A percentile compares a stretch with the other conserved stretches of the same genome.
Evolutionary conservation across 805 yeast species (phyloP).

Genomic region (Sungouiozyma ichnusensis): DNA sequence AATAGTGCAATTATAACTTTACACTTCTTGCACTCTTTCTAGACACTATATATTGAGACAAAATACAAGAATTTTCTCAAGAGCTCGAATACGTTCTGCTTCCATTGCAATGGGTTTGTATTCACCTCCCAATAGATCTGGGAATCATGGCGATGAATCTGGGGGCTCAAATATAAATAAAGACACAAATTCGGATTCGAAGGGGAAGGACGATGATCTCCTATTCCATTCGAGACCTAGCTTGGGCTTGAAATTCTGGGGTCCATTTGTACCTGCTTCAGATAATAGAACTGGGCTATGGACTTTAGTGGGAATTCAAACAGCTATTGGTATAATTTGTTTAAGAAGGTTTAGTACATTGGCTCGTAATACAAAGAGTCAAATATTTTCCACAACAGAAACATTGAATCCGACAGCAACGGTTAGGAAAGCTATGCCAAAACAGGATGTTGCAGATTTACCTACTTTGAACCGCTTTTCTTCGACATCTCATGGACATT

Average conservation of each 20-base stretch:
- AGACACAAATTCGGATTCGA: slow-evolving; percentile 2
- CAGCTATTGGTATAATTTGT: slow-evolving; percentile 35
- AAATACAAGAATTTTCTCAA: background rate
- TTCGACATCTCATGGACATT: slow-evolving; percentile 19
- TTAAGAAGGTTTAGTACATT: slow-evolving; percentile 15
- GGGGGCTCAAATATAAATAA: slow-evolving; percentile 2
- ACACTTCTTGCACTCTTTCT: too few species aligned
- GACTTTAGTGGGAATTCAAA: slow-evolving; percentile 42
- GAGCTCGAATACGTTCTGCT: background rate
- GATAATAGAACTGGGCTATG: slow-evolving; percentile 49
- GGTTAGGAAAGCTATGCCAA: slow-evolving; percentile 3
- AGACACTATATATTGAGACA: too few species aligned
- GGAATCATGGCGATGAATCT: background rate
- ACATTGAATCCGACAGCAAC: slow-evolving; percentile 1
- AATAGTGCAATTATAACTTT: too few species aligned
- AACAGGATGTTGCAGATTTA: slow-evolving; percentile 24
- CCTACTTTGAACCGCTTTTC: slow-evolving; percentile 29
- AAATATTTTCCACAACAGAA: background rate
- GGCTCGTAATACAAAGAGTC: background rate
- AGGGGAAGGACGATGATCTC: slow-evolving; percentile 10
- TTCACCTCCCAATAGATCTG: slow-evolving; percentile 22
- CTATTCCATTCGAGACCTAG: slow-evolving; percentile 39
- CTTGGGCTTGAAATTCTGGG: slow-evolving; percentile 52
- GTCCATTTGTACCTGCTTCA: slow-evolving; percentile 65
- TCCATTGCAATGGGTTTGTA: background rate